These are phyloP conservation scores for Hortiboletus rubellus DNA, from an alignment of 1,284 basidiomycete species.

Conservation along the genomic window DNA sequence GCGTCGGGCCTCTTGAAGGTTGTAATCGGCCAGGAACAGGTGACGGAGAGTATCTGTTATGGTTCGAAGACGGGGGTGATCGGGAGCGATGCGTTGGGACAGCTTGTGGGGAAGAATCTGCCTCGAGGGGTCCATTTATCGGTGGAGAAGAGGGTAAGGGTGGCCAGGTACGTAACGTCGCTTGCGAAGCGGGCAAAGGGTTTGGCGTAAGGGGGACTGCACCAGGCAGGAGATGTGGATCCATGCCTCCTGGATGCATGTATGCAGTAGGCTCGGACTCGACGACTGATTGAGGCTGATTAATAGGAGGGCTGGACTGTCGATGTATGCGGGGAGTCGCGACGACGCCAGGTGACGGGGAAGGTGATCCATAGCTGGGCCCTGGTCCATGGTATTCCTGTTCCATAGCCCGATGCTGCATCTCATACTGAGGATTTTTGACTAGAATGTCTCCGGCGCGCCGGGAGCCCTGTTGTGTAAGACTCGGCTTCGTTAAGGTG, in stretches of 20 bases:
- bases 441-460: slow-evolving; percentile 85
- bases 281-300: slow-evolving; percentile 22
- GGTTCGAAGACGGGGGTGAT: slow-evolving; percentile 42
- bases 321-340: slow-evolving; percentile 33
- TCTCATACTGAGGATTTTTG: slow-evolving; percentile 87
- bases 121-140: slow-evolving; percentile 18
- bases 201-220: slow-evolving; percentile 15
- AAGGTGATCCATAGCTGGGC: slow-evolving; percentile 36
- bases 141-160: slow-evolving; percentile 34
- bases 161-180: slow-evolving; percentile 14
- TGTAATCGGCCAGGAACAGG: slow-evolving; percentile 27
- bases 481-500: slow-evolving; percentile 54
- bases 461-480: slow-evolving; percentile 43
- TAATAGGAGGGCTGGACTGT: slow-evolving; percentile 32
- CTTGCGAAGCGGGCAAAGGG: slow-evolving; percentile 14
- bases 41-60: slow-evolving; percentile 41
- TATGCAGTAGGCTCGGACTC: slow-evolving; percentile 29
- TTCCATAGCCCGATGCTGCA: slow-evolving; percentile 90
- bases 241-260: slow-evolving; percentile 21
- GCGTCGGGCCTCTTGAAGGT: slow-evolving; percentile 46
- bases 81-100: slow-evolving; percentile 27
- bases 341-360: slow-evolving; percentile 23
- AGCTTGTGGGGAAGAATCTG: slow-evolving; percentile 18
- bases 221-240: slow-evolving; percentile 22
- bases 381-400: slow-evolving; percentile 63